phyloP scores from a whole-genome alignment of 768 basidiomycete genomes.

The Kwoniella pini region DNA sequence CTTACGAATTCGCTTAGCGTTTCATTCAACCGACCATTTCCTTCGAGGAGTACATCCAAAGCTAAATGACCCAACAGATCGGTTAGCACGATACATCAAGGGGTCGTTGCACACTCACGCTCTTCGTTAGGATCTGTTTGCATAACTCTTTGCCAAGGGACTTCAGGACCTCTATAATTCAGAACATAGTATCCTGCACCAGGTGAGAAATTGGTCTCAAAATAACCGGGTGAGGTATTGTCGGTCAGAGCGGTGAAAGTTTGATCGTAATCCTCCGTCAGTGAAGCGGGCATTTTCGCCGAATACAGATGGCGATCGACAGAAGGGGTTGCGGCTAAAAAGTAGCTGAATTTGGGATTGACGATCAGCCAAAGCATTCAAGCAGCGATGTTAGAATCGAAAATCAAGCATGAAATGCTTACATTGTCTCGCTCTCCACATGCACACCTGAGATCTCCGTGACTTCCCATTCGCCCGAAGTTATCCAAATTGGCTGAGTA shows the following conservation, averaged over 20 bases:
- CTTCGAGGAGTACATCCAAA: conserved; percentile 67
- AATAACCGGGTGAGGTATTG: conserved; percentile 59
- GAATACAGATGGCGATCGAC: conserved; percentile 82
- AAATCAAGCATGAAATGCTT: too few species aligned
- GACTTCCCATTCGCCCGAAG: conserved; percentile 88
- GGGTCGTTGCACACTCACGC: neutral
- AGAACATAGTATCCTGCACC: conserved; percentile 80
- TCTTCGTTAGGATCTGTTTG: conserved; percentile 53
- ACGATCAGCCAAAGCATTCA: neutral
- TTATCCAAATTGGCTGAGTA: conserved; percentile 74
- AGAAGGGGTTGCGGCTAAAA: conserved; percentile 79
- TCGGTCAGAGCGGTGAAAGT: conserved; percentile 47
- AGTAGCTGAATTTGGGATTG: conserved; percentile 65
- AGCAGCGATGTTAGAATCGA: too few species aligned
- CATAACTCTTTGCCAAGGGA: conserved; percentile 84
- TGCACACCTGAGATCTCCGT: conserved; percentile 75
- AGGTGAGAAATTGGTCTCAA: conserved; percentile 76
- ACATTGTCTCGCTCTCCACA: conserved; percentile 68
- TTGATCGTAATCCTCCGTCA: conserved; percentile 53
- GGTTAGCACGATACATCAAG: neutral
- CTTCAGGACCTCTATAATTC: conserved; percentile 73
- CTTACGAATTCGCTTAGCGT: conserved; percentile 70
- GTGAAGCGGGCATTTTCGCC: conserved; percentile 65
- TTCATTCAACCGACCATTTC: conserved; percentile 68
- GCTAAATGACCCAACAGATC: conserved; percentile 28